Evolutionary conservation across 441 rosid genomes (phyloP).

Genomic region (Capsella rubella): DNA sequence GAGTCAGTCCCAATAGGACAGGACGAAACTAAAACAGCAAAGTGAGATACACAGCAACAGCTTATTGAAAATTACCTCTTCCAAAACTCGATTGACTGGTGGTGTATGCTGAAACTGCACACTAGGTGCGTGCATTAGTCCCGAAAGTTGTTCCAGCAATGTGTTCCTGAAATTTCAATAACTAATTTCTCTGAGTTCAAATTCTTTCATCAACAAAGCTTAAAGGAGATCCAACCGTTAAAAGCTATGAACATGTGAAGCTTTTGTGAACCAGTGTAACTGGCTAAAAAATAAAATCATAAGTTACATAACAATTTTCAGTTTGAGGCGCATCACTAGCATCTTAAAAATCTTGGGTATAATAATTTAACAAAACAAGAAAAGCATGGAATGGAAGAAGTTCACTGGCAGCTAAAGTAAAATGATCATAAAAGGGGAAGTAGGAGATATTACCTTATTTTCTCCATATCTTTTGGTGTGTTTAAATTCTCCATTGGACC

Average conservation of each 20-base stretch:
- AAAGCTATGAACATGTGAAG: neutral
- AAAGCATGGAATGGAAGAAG: slow-evolving; percentile 1
- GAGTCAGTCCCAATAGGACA: slow-evolving; percentile 23
- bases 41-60: slow-evolving; percentile 4
- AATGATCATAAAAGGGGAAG: neutral
- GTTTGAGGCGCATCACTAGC: neutral
- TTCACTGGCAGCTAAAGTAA: neutral
- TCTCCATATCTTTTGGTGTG: slow-evolving; percentile 78
- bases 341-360: neutral
- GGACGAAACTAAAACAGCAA: slow-evolving; percentile 11
- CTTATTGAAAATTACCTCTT: slow-evolving; percentile 59
- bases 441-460: slow-evolving; percentile 52
- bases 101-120: slow-evolving; percentile 86
- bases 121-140: slow-evolving; percentile 86
- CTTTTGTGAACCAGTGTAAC: neutral
- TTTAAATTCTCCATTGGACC: slow-evolving; percentile 81
- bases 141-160: slow-evolving; percentile 81
- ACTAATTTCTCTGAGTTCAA: slow-evolving; percentile 16
- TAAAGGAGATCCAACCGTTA: neutral
- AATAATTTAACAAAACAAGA: no score
- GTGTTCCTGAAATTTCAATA: slow-evolving; percentile 62
- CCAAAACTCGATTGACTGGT: slow-evolving; percentile 69
- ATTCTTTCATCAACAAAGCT: neutral
- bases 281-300: neutral
- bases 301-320: neutral